Conservation (phyloP, 2,329 filamentous ascomycete genomes). For the Stagonosporopsis cucurbitacearum region DNA sequence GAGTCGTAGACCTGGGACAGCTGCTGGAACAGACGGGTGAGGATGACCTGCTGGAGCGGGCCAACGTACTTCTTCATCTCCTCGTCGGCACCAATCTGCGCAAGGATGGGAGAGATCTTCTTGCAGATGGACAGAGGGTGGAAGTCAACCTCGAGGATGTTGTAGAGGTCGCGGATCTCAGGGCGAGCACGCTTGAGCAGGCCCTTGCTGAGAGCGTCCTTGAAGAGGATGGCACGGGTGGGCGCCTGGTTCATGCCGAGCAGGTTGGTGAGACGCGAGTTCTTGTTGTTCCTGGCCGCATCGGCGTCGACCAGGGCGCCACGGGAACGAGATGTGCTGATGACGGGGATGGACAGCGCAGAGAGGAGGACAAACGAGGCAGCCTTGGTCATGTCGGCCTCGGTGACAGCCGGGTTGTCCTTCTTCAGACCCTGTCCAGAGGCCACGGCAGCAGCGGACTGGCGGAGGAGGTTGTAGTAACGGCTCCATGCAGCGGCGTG, state of each 20-base stretch:
- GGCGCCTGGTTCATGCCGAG: constrained; percentile 91
- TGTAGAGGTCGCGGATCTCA: constrained; percentile 96
- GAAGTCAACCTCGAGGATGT: constrained; percentile 99
- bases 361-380: constrained; percentile 96
- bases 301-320: constrained; percentile 97
- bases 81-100: constrained; percentile 88
- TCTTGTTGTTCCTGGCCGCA: constrained; percentile 98
- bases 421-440: constrained; percentile 88
- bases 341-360: constrained; percentile 96
- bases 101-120: constrained; percentile 96
- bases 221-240: constrained; percentile 89
- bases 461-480: constrained; percentile 95
- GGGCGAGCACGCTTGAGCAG: constrained; percentile 90
- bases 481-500: constrained; percentile 96
- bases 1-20: constrained; percentile 99
- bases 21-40: constrained; percentile 98
- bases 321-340: constrained; percentile 95
- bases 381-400: constrained; percentile 89
- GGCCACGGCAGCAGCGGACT: constrained; percentile 83
- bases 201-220: constrained; percentile 93
- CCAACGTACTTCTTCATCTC: constrained; percentile 98
- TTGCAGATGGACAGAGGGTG: constrained; percentile 98
- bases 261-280: constrained; percentile 93
- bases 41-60: constrained; percentile 96
- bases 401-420: constrained; percentile 88